Conservation (phyloP, 768 basidiomycete genomes). For the Rhizopogon salebrosus region DNA sequence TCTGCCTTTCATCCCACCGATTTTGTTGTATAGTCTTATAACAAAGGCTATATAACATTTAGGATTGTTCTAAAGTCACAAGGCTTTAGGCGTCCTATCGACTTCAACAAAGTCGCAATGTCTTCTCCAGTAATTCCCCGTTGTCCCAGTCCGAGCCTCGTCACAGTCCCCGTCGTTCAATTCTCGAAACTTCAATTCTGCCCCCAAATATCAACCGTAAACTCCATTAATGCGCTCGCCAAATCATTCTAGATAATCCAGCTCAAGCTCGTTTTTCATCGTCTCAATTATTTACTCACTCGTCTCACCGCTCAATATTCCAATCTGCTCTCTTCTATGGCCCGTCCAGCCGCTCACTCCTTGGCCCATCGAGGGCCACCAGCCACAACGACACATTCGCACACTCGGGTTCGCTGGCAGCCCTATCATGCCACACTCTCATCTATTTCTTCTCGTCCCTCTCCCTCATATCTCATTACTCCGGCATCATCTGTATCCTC, state of each 20-base stretch:
- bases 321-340: constrained; percentile 27
- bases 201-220: constrained; percentile 15
- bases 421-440: constrained; percentile 54
- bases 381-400: constrained; percentile 48
- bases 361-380: constrained; percentile 71
- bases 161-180: constrained; percentile 6
- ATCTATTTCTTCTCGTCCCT: constrained; percentile 31
- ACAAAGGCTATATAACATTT: constrained; percentile 16
- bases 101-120: constrained; percentile 34
- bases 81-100: constrained; percentile 31
- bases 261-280: constrained; percentile 10
- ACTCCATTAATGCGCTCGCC: constrained; percentile 29
- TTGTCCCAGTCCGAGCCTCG: constrained; percentile 18
- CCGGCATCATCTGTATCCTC: constrained; percentile 51
- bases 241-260: constrained; percentile 31
- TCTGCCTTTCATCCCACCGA: constrained; percentile 1
- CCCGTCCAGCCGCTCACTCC: constrained; percentile 37
- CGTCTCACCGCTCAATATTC: constrained; percentile 20
- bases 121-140: constrained; percentile 22
- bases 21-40: constrained; percentile 19
- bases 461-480: constrained; percentile 48
- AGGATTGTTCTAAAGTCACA: constrained; percentile 40
- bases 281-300: not conserved
- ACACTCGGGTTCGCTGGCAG: constrained; percentile 66
- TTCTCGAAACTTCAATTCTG: constrained; percentile 12